Conservation (phyloP, 371 early-diverging fungal species). For the Globomyces sp. region DNA sequence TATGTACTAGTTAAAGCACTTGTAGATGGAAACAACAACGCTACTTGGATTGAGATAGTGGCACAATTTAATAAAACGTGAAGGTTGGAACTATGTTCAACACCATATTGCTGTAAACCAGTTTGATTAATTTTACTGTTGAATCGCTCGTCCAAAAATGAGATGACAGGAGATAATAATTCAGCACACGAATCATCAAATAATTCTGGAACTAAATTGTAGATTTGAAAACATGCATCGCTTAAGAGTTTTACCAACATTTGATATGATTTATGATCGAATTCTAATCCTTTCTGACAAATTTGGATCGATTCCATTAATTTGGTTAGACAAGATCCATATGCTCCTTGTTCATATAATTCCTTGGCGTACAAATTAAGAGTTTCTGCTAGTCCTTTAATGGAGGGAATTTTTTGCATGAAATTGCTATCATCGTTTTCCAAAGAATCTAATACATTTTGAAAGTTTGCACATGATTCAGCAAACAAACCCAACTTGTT, state of each 20-base stretch:
- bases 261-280: slow-evolving; percentile 32
- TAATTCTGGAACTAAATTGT: slow-evolving; percentile 42
- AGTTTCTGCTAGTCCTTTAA: slow-evolving; percentile 65
- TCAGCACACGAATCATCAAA: not conserved
- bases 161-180: not conserved
- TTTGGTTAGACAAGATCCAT: slow-evolving; percentile 41
- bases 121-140: not conserved
- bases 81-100: too few relatives aligned
- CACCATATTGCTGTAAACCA: not conserved
- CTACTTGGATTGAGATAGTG: slow-evolving; percentile 11
- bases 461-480: slow-evolving; percentile 63
- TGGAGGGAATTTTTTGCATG: slow-evolving; percentile 51
- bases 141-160: not conserved
- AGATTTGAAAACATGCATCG: slow-evolving; percentile 60
- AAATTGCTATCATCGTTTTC: slow-evolving; percentile 30
- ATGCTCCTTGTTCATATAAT: slow-evolving; percentile 65
- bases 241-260: slow-evolving; percentile 71
- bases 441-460: slow-evolving; percentile 44
- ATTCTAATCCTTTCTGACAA: slow-evolving; percentile 7
- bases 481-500: slow-evolving; percentile 63
- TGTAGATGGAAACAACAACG: not conserved
- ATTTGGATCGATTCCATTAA: not conserved
- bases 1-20: not conserved
- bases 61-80: slow-evolving; percentile 6
- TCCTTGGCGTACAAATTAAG: slow-evolving; percentile 63